phyloP scores from a whole-genome alignment of 2,329 filamentous ascomycete genomes.

The Xylaria arbuscula region DNA sequence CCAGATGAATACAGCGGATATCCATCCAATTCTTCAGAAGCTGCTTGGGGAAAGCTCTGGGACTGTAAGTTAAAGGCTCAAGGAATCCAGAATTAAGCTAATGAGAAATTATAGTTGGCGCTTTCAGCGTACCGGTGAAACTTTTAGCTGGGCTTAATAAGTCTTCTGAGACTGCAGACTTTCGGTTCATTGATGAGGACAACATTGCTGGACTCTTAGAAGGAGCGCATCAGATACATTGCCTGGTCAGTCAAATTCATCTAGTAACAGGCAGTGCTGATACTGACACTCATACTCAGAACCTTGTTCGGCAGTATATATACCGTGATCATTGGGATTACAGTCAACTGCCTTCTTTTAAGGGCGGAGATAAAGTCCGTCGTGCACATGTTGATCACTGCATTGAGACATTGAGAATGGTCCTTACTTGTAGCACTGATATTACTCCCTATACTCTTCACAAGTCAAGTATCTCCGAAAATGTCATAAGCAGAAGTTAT shows the following conservation, averaged over 20 bases:
- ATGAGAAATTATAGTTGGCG: background rate
- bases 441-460: background rate
- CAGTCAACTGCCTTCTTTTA: background rate
- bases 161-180: background rate
- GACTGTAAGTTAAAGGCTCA: background rate
- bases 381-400: background rate
- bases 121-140: background rate
- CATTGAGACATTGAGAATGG: background rate
- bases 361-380: background rate
- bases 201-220: background rate
- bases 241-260: background rate
- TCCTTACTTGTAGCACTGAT: background rate
- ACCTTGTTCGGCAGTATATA: background rate
- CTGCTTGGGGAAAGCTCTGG: background rate
- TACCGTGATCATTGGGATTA: slow-evolving; percentile 3
- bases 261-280: background rate
- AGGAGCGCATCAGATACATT: background rate
- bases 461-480: too few species aligned
- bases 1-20: background rate
- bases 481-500: too few species aligned
- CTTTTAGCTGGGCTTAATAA: background rate
- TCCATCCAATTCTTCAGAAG: background rate
- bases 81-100: background rate
- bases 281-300: background rate
- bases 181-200: background rate